phyloP scores from a whole-genome alignment of 192 early-diverging fungal genomes.

The Pilaira anomala region DNA sequence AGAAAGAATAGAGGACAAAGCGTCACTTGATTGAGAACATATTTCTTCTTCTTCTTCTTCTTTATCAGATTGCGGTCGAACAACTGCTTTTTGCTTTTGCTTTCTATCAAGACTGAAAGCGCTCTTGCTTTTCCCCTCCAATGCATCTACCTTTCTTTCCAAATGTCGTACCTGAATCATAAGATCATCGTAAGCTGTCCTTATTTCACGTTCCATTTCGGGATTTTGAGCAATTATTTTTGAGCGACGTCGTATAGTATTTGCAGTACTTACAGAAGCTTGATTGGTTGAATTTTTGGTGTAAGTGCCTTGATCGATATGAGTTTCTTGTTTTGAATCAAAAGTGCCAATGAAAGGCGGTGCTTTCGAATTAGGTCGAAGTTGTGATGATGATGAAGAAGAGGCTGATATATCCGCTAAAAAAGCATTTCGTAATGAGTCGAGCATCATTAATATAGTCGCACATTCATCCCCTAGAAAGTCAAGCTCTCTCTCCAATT shows the following conservation, averaged over 20 bases:
- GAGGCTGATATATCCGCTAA: not conserved
- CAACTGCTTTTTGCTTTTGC: not conserved
- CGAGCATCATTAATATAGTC: conserved; percentile 22
- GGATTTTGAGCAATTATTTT: conserved; percentile 9
- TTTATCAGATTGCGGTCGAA: not conserved
- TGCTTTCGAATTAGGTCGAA: not conserved
- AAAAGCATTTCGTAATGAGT: conserved; percentile 24
- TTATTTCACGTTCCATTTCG: conserved; percentile 23
- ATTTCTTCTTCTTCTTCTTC: not conserved
- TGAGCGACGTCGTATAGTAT: not conserved
- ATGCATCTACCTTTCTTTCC: conserved; percentile 12
- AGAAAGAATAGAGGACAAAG: too few relatives aligned
- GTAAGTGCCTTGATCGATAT: not conserved
- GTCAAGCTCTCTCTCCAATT: too few relatives aligned
- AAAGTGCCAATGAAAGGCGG: not conserved
- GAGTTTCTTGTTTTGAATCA: not conserved
- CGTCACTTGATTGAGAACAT: too few relatives aligned
- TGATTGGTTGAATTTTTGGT: not conserved
- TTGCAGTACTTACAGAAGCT: not conserved
- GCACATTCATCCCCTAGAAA: conserved; percentile 22
- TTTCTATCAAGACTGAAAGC: not conserved
- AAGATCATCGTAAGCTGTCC: conserved; percentile 28
- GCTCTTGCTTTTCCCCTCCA: conserved; percentile 14
- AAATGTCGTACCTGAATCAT: conserved; percentile 26
- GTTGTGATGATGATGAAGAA: not conserved